phyloP scores from a whole-genome alignment of 2,329 filamentous ascomycete species.

The Aspergillus ochraceus region DNA sequence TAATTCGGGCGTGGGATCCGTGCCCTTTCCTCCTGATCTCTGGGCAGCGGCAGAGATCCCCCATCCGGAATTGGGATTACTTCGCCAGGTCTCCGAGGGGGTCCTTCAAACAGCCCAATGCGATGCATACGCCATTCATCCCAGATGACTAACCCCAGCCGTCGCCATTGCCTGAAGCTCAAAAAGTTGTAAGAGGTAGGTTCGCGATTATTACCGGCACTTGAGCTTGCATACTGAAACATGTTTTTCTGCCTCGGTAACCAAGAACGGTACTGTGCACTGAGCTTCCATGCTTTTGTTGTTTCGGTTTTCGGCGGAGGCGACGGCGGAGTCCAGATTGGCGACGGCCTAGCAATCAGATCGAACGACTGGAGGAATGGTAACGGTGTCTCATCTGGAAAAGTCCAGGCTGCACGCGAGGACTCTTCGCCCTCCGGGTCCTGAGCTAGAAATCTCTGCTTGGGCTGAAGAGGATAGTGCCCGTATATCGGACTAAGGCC shows the following conservation, averaged over 20 bases:
- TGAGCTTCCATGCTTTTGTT: background rate
- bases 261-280: background rate
- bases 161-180: background rate
- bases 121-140: background rate
- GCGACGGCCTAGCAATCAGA: background rate
- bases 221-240: background rate
- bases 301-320: background rate
- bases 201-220: background rate
- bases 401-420: background rate
- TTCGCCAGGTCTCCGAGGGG: background rate
- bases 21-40: background rate
- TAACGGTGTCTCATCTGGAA: background rate
- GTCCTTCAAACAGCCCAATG: background rate
- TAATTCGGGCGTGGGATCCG: background rate
- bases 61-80: background rate
- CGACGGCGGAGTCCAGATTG: background rate
- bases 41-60: background rate
- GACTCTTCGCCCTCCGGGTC: background rate
- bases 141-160: background rate
- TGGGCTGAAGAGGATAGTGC: background rate
- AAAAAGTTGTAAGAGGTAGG: background rate
- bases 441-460: background rate
- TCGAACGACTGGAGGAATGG: background rate
- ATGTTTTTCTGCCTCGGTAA: background rate
- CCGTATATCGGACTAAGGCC: background rate